These are phyloP conservation scores for Leishmania tarentolae DNA, from an alignment of 208 protist genomes.

Conservation along the genomic window DNA sequence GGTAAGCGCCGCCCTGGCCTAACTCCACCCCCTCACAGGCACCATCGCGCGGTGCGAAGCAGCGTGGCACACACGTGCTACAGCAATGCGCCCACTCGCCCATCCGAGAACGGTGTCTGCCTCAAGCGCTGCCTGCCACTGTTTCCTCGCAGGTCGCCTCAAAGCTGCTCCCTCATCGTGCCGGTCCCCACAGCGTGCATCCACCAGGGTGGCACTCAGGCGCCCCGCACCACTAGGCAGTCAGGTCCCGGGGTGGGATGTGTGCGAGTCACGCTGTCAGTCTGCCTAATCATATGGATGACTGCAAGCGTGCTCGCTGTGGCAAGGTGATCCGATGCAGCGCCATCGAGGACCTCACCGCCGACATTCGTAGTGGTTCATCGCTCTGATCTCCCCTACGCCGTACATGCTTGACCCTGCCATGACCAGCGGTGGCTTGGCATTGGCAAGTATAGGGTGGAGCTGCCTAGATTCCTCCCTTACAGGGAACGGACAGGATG, in stretches of 20 bases:
- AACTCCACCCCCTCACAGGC: background rate
- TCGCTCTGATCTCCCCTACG: background rate
- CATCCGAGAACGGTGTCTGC: background rate
- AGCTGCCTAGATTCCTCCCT: background rate
- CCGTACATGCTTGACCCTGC: background rate
- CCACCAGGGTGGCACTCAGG: background rate
- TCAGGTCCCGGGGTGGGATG: background rate
- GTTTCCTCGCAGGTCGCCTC: background rate
- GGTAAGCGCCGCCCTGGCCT: background rate
- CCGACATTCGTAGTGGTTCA: background rate
- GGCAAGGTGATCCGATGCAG: background rate
- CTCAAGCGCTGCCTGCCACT: background rate
- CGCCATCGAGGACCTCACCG: background rate
- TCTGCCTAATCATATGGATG: background rate
- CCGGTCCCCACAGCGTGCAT: background rate
- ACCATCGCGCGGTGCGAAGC: background rate
- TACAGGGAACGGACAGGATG: too few relatives aligned
- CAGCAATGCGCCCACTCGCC: background rate
- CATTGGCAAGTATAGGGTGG: background rate
- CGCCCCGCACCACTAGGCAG: background rate
- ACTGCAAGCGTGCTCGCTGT: background rate
- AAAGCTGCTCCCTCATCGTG: background rate
- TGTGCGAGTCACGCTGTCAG: background rate
- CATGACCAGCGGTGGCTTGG: background rate
- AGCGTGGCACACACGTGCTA: background rate